These are phyloP conservation scores for Phytopythium chamaehyphon DNA, from an alignment of 352 stramenopile genomes.

Conservation along the genomic window DNA sequence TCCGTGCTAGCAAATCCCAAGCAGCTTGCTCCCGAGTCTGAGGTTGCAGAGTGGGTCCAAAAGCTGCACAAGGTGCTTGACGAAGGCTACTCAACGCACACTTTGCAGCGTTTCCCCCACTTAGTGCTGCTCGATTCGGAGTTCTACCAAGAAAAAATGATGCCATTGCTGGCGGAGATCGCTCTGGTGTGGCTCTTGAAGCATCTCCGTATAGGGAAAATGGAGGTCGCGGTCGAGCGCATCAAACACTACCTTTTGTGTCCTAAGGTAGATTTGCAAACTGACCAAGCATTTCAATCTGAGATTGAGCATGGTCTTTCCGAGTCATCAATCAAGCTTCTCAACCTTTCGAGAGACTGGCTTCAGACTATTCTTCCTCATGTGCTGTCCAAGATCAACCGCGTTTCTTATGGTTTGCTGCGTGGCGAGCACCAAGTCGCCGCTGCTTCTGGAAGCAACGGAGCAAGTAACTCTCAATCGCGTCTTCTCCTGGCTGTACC, in stretches of 20 bases:
- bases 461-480: conserved; percentile 92
- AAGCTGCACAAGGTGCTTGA: conserved; percentile 89
- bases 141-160: conserved; percentile 94
- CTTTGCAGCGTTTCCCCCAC: conserved; percentile 96
- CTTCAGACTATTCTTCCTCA: conserved; percentile 98
- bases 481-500: conserved; percentile 96
- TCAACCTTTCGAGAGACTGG: conserved; percentile 98
- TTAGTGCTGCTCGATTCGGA: conserved; percentile 95
- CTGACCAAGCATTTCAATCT: conserved; percentile 71
- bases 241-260: conserved; percentile 73
- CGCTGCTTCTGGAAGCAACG: conserved; percentile 40
- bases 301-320: conserved; percentile 73
- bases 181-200: conserved; percentile 80
- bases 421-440: conserved; percentile 57
- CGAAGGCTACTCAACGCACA: conserved; percentile 90
- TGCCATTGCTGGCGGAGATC: conserved; percentile 91
- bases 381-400: conserved; percentile 98
- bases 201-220: conserved; percentile 92
- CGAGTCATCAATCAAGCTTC: conserved; percentile 93
- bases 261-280: conserved; percentile 48
- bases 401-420: conserved; percentile 98
- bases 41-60: conserved; percentile 16
- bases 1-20: conserved; percentile 75
- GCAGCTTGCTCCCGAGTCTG: not conserved
- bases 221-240: conserved; percentile 80